A percentile compares a stretch with the other conserved stretches of the same genome.
Evolutionary conservation across 2,329 filamentous ascomycete genomes (phyloP).

Genomic region (Esteya vermicola): DNA sequence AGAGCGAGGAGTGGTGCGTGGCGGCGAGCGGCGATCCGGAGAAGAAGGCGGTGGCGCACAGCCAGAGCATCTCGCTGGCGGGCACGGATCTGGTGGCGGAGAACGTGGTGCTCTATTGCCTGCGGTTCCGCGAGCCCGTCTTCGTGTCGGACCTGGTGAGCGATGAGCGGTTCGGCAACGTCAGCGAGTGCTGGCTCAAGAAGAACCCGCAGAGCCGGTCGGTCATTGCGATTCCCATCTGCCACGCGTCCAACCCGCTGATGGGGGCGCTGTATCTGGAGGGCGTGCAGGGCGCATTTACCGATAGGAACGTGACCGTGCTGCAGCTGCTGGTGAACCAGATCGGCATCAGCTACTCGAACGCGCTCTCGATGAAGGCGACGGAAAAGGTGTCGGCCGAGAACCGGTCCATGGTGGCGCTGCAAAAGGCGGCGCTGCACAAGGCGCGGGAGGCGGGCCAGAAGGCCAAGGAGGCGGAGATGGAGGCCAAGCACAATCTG

Average conservation of each 20-base stretch:
- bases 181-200: conserved; percentile 53
- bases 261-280: conserved; percentile 66
- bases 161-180: conserved; percentile 67
- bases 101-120: conserved; percentile 63
- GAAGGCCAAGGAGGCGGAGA: conserved; percentile 64
- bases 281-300: conserved; percentile 61
- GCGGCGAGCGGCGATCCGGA: conserved; percentile 63
- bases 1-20: conserved; percentile 54
- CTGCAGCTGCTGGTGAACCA: conserved; percentile 63
- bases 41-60: conserved; percentile 50
- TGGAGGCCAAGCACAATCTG: conserved; percentile 63
- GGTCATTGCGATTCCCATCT: conserved; percentile 68
- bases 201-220: conserved; percentile 57
- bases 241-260: conserved; percentile 55
- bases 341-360: conserved; percentile 59
- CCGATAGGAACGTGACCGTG: conserved; percentile 55
- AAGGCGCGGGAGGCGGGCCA: conserved; percentile 60
- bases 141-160: conserved; percentile 60
- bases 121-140: conserved; percentile 61
- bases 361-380: conserved; percentile 52
- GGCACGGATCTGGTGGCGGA: conserved; percentile 57
- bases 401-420: conserved; percentile 63
- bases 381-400: conserved; percentile 66
- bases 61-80: conserved; percentile 48
- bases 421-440: conserved; percentile 59